A percentile compares a stretch with the other conserved stretches of the same genome.
Conservation (phyloP, 352 stramenopile genomes). For the Ochromonadaceae sp. region DNA sequence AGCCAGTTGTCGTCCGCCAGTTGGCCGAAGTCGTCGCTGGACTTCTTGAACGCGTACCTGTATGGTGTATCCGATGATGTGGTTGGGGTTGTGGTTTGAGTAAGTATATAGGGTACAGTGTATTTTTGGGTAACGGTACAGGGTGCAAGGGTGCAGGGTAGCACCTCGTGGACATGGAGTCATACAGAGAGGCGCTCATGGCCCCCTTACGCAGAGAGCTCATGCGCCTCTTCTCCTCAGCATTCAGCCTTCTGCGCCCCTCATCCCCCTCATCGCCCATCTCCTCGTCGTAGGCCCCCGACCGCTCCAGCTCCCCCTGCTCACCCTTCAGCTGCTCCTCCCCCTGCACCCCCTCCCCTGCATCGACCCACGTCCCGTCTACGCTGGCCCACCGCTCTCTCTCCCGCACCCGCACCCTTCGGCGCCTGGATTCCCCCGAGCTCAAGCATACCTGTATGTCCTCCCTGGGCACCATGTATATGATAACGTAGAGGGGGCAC, state of each 20-base stretch:
- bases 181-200: constrained; percentile 13
- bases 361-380: neutral
- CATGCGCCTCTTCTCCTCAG: neutral
- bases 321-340: neutral
- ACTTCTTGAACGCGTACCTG: no score
- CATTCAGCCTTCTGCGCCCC: neutral
- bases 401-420: neutral
- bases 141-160: no score
- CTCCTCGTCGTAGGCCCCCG: neutral
- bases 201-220: neutral
- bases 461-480: constrained; percentile 54
- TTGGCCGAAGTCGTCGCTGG: no score
- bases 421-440: neutral
- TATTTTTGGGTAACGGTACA: no score
- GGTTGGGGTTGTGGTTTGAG: no score
- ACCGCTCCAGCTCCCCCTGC: neutral
- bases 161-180: neutral
- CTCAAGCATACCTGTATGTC: constrained; percentile 44
- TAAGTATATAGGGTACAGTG: no score
- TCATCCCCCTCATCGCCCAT: neutral
- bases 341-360: neutral
- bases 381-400: neutral
- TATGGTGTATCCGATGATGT: no score
- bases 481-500: constrained; percentile 46
- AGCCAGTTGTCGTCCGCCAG: no score